Evolutionary conservation across 768 basidiomycete genomes (phyloP), one percentile per base, ranked within the genome.

Genomic region (Tylopilus vinaceipallidus): DNA sequence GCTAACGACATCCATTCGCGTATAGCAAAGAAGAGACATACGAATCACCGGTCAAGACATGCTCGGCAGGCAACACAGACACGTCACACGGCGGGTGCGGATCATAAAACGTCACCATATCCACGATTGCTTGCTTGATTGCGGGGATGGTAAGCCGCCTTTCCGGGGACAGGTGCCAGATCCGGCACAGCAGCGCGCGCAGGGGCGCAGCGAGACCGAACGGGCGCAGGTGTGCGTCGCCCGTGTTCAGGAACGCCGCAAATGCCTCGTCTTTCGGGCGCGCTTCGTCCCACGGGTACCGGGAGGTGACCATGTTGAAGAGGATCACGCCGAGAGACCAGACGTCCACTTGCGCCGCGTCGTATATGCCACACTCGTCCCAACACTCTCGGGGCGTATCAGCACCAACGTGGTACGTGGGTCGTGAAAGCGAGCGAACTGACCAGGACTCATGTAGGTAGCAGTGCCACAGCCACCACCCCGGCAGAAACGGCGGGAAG

Each of bases 291-390:
- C 61, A 64, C 9, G 61, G 58, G 19, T 26, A 53, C n/a, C 26
- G 24, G 11, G 82, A 81, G 47, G 84, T 84, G 42, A 88, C 82
- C 72, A 95, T 81, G 69, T 91, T 94, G 62, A 86, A 80, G 43
- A 95, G 79, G 55, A 95, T 88, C 43, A 95, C 77, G 13, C 86
- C 87, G 17, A 88, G 65, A 12, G 86, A 76, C 87, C 87, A 89
- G 52, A 87, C 73, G 55, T 89, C 86, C 16, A 22, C 75, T 26
- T 62, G 22, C 37, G 51, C 49, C 1, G 58, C 53, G 17, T 65
- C 52, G 29, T 58, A 58, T 2, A 12, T 34, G 4, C 42, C 59
- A 33, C 69, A 54, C n/a, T n/a, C n/a, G 41, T 74, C 73, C 49
- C 83, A 73, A 52, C 82, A 84, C 63, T 88, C 86, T 88, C 2